Percentiles rank a stretch among this genome's conserved stretches.
phyloP scores from a whole-genome alignment of 257 asterid genomes.

The Plantago ovata region DNA sequence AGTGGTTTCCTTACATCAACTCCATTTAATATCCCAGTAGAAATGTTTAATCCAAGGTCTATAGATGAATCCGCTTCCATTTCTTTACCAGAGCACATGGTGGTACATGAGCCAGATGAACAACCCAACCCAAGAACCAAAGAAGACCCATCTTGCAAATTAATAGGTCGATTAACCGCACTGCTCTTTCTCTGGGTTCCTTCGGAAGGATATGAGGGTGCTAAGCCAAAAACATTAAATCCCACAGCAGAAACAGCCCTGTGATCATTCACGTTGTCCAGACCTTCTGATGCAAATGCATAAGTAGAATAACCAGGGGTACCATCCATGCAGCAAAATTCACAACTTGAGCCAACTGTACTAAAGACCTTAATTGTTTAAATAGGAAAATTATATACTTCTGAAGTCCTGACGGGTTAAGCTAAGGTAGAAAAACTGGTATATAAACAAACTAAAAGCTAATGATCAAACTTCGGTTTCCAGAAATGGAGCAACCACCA shows the following conservation, averaged over 20 bases:
- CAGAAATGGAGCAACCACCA: slow-evolving; percentile 38
- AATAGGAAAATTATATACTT: too few relatives aligned
- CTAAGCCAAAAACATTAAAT: slow-evolving; percentile 22
- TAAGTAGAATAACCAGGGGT: slow-evolving; percentile 26
- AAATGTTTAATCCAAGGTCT: slow-evolving; percentile 36
- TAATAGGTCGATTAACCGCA: slow-evolving; percentile 13
- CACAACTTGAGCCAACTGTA: slow-evolving; percentile 23
- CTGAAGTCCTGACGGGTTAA: slow-evolving; percentile 19
- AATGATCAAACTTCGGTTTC: slow-evolving; percentile 17
- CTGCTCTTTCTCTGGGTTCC: slow-evolving; percentile 44
- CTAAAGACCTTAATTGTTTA: too few relatives aligned
- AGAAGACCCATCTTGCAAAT: slow-evolving; percentile 38
- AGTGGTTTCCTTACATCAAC: slow-evolving; percentile 26
- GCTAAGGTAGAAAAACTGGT: not conserved
- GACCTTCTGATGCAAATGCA: slow-evolving; percentile 26
- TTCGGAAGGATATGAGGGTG: slow-evolving; percentile 21
- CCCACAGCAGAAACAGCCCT: slow-evolving; percentile 20
- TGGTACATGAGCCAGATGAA: slow-evolving; percentile 37
- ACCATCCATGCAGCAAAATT: slow-evolving; percentile 49
- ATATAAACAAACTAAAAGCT: slow-evolving; percentile 5
- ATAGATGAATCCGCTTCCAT: slow-evolving; percentile 37
- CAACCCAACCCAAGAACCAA: slow-evolving; percentile 43
- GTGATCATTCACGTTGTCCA: slow-evolving; percentile 22
- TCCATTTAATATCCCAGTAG: too few relatives aligned
- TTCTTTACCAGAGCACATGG: slow-evolving; percentile 40